Conservation (phyloP, 257 asterid species). For the Datura wrightii region DNA sequence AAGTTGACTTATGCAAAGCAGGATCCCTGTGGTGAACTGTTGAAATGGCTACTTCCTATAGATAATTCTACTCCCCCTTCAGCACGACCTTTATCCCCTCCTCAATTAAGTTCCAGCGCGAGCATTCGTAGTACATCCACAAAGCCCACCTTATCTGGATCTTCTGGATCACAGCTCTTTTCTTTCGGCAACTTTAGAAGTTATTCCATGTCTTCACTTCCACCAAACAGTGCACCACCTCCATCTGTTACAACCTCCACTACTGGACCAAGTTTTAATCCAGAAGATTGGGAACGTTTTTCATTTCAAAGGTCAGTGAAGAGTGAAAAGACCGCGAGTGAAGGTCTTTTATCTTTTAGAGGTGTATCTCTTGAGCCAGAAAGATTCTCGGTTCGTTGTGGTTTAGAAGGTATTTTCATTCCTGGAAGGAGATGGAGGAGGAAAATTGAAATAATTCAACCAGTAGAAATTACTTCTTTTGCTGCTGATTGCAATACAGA, state of each 20-base stretch:
- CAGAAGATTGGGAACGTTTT: slow-evolving; percentile 81
- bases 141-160: slow-evolving; percentile 60
- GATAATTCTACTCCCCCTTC: slow-evolving; percentile 83
- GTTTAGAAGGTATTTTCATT: slow-evolving; percentile 91
- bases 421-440: slow-evolving; percentile 99
- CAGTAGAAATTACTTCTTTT: slow-evolving; percentile 76
- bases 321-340: slow-evolving; percentile 61
- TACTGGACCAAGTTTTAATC: slow-evolving; percentile 59
- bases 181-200: slow-evolving; percentile 93
- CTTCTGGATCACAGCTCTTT: slow-evolving; percentile 89
- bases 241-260: slow-evolving; percentile 58
- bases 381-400: slow-evolving; percentile 94
- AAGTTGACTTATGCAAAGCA: slow-evolving; percentile 47
- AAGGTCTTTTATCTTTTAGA: slow-evolving; percentile 84
- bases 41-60: slow-evolving; percentile 95
- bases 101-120: slow-evolving; percentile 67
- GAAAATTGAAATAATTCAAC: slow-evolving; percentile 91
- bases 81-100: slow-evolving; percentile 72
- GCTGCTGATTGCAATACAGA: slow-evolving; percentile 91
- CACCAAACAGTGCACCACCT: slow-evolving; percentile 66
- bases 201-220: slow-evolving; percentile 96
- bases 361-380: slow-evolving; percentile 93
- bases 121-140: slow-evolving; percentile 73
- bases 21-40: slow-evolving; percentile 80
- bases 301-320: slow-evolving; percentile 65